Evolutionary conservation across 192 early-diverging fungal genomes (phyloP).

Genomic region (Backusella psychrophila): DNA sequence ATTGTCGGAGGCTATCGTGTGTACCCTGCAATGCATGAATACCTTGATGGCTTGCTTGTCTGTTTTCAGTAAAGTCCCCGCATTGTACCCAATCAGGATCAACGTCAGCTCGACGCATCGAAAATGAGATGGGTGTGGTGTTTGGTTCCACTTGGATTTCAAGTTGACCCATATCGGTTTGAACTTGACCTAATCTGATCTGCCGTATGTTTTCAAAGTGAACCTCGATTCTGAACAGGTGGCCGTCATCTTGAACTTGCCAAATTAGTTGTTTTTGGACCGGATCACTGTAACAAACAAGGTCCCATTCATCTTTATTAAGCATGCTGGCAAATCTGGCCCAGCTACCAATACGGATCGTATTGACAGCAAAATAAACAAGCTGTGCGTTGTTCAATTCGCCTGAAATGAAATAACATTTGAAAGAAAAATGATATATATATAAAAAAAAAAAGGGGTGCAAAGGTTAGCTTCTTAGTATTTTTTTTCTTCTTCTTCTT

Average conservation of each 20-base stretch:
- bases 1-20: constrained; percentile 13
- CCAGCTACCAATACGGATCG: constrained; percentile 21
- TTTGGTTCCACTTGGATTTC: constrained; percentile 17
- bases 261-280: constrained; percentile 7
- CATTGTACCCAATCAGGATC: constrained; percentile 50
- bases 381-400: background rate
- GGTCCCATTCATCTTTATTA: constrained; percentile 15
- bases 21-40: constrained; percentile 46
- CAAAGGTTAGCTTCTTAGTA: background rate
- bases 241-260: constrained; percentile 25
- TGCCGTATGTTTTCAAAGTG: constrained; percentile 11
- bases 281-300: constrained; percentile 20
- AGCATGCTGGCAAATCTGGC: constrained; percentile 7
- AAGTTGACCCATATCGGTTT: constrained; percentile 13
- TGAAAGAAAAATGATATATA: background rate
- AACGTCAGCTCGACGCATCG: constrained; percentile 5
- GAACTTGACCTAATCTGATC: constrained; percentile 2
- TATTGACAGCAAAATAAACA: constrained; percentile 14
- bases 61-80: constrained; percentile 62
- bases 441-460: background rate
- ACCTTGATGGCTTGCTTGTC: constrained; percentile 49
- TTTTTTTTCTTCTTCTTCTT: background rate
- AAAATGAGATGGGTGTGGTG: constrained; percentile 8
- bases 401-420: background rate
- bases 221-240: constrained; percentile 18